phyloP scores from a whole-genome alignment of 2,329 filamentous ascomycete species.

The Botrytis tulipae region DNA sequence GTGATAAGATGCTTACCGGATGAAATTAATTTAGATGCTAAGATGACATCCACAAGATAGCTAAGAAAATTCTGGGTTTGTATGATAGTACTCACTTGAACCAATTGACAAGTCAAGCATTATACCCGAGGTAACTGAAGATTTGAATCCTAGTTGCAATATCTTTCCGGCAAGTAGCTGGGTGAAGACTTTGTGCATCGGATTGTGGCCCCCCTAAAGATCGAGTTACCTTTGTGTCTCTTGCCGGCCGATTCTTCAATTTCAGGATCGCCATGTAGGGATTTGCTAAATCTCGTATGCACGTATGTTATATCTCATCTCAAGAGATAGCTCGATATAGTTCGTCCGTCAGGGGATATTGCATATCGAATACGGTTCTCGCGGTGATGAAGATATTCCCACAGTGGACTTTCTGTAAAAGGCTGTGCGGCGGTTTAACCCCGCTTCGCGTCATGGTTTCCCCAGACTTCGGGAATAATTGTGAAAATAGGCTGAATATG shows the following conservation, averaged over 20 bases:
- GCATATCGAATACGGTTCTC: background rate
- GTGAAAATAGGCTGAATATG: conserved; percentile 12
- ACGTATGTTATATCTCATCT: background rate
- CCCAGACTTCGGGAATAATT: conserved; percentile 17
- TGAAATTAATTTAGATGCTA: background rate
- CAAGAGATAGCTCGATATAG: background rate
- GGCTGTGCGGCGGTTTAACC: background rate
- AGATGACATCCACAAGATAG: background rate
- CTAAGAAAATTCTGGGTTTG: background rate
- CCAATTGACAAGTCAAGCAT: background rate
- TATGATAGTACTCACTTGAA: background rate
- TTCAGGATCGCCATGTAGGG: background rate
- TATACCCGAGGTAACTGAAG: background rate
- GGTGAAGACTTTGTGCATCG: background rate
- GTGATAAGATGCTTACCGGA: background rate
- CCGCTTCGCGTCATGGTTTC: conserved; percentile 18
- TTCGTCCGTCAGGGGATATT: no score
- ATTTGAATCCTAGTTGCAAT: background rate
- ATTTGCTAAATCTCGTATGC: background rate
- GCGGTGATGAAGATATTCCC: conserved; percentile 2
- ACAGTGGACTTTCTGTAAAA: background rate
- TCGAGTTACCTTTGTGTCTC: background rate
- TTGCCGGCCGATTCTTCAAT: background rate
- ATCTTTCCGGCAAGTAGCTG: background rate
- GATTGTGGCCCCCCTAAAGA: background rate